Evolutionary conservation across 306 rosid species (phyloP).

Genomic region (Alnus glutinosa): DNA sequence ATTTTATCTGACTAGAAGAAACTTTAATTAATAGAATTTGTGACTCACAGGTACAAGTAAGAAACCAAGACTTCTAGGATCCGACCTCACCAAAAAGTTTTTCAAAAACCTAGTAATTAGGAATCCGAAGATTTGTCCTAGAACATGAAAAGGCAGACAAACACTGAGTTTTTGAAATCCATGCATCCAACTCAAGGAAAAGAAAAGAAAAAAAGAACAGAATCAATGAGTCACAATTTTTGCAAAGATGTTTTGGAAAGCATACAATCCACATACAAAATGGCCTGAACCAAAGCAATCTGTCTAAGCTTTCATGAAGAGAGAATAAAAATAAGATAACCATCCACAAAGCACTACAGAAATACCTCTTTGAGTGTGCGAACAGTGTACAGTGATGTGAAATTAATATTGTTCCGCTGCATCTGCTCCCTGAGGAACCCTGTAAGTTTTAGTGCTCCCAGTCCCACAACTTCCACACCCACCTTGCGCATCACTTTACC

Average conservation of each 20-base stretch:
- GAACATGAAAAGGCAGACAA: not conserved
- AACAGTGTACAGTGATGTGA: conserved; percentile 75
- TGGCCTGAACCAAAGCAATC: conserved; percentile 3
- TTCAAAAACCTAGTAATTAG: not conserved
- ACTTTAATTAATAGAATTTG: not conserved
- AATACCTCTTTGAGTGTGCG: conserved; percentile 83
- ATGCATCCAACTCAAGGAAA: not conserved
- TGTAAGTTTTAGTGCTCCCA: conserved; percentile 90
- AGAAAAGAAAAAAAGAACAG: not conserved
- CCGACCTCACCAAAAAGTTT: not conserved
- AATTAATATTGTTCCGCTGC: conserved; percentile 66
- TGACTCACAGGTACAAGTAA: not conserved
- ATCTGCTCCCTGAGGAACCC: conserved; percentile 81
- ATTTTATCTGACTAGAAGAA: not conserved
- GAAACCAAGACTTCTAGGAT: not conserved
- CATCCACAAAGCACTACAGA: conserved; percentile 16
- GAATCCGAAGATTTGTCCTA: not conserved
- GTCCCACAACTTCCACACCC: conserved; percentile 84
- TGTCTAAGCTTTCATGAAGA: not conserved
- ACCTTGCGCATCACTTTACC: conserved; percentile 89
- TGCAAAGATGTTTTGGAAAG: not conserved
- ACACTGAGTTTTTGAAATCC: not conserved
- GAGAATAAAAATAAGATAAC: conserved; percentile 10
- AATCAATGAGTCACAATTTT: not conserved
- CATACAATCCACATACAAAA: not conserved